phyloP scores from a whole-genome alignment of 768 basidiomycete genomes.

The Sistotremastrum suecicum region DNA sequence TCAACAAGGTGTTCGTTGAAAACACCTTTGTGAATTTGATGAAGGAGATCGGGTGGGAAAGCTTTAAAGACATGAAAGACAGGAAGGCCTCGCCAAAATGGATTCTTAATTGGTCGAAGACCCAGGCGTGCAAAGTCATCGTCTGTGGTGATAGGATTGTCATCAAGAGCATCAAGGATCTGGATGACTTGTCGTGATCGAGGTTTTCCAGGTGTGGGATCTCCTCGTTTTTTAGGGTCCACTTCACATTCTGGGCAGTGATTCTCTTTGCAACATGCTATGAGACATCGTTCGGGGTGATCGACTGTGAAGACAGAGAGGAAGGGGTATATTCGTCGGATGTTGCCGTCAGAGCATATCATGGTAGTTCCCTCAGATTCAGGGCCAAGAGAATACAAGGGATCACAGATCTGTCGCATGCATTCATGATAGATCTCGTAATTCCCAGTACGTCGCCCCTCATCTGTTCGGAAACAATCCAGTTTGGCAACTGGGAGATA shows the following conservation, averaged over 20 bases:
- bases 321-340: constrained; percentile 22
- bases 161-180: no score
- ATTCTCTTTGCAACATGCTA: constrained; percentile 11
- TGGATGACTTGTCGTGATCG: no score
- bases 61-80: no score
- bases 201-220: no score
- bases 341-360: constrained; percentile 21
- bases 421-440: constrained; percentile 24
- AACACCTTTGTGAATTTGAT: constrained; percentile 6
- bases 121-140: no score
- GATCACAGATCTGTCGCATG: constrained; percentile 19
- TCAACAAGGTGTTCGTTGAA: constrained; percentile 9
- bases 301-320: constrained; percentile 25
- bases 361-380: constrained; percentile 22
- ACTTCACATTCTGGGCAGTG: constrained; percentile 18
- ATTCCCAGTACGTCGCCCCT: no score
- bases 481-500: constrained; percentile 26
- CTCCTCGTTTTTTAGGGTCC: constrained; percentile 12
- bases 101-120: no score
- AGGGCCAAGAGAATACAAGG: constrained; percentile 16
- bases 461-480: constrained; percentile 13
- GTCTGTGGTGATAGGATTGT: no score
- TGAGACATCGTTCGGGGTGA: constrained; percentile 34
- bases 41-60: constrained; percentile 5
- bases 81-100: no score